Evolutionary conservation across 2,329 filamentous ascomycete species (phyloP).

Genomic region (Fusarium sp.): DNA sequence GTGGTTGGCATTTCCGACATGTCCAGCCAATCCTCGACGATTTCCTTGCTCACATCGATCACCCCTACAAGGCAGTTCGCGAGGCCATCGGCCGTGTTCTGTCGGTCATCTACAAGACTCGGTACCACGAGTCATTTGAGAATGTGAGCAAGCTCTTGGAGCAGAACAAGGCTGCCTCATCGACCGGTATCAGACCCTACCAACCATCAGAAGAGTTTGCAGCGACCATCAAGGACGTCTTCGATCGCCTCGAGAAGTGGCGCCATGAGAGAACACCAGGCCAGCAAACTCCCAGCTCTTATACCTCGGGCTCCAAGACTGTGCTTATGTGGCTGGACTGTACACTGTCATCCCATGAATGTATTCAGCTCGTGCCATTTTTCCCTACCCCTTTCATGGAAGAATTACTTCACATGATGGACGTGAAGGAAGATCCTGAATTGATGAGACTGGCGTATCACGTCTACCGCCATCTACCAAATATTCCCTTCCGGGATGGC

Average conservation of each 20-base stretch:
- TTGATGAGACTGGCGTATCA: constrained; percentile 94
- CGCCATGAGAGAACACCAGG: constrained; percentile 84
- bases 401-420: constrained; percentile 99
- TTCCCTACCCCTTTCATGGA: constrained; percentile 92
- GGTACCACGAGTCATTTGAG: constrained; percentile 93
- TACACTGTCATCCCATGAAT: constrained; percentile 91
- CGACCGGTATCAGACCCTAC: constrained; percentile 88
- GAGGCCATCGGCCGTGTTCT: constrained; percentile 94
- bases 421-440: constrained; percentile 98
- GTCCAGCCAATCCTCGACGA: constrained; percentile 89
- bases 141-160: constrained; percentile 81
- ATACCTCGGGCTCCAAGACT: constrained; percentile 96
- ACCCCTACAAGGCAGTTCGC: constrained; percentile 96
- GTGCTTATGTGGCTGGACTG: constrained; percentile 95
- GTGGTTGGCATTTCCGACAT: constrained; percentile 95
- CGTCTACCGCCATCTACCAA: constrained; percentile 95
- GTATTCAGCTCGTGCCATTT: constrained; percentile 88
- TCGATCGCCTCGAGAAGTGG: constrained; percentile 86
- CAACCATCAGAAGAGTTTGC: constrained; percentile 79
- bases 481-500: constrained; percentile 89
- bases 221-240: constrained; percentile 78
- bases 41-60: constrained; percentile 91
- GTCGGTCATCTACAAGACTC: constrained; percentile 86
- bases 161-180: constrained; percentile 81
- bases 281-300: constrained; percentile 91